phyloP scores from a whole-genome alignment of 2,329 filamentous ascomycete genomes.

The Thelonectria rubi region DNA sequence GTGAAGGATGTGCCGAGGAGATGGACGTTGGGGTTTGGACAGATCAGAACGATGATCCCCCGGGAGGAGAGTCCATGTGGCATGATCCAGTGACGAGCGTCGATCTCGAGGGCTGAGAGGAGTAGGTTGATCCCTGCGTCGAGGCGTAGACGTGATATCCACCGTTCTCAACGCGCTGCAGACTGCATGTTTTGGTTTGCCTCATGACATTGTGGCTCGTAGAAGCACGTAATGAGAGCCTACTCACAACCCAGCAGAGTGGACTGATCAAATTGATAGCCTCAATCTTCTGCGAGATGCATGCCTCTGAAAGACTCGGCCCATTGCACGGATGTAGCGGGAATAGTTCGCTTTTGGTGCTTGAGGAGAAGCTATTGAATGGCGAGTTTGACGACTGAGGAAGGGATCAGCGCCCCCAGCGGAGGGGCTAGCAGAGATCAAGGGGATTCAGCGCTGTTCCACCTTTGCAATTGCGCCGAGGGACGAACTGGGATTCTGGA shows the following conservation, averaged over 20 bases:
- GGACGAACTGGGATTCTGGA: slow-evolving; percentile 2
- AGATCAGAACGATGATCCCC: slow-evolving; percentile 5
- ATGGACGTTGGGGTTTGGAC: background rate
- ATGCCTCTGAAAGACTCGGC: background rate
- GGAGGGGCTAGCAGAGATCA: background rate
- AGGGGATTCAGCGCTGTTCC: background rate
- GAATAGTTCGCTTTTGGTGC: background rate
- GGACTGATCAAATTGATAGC: background rate
- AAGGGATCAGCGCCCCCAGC: slow-evolving; percentile 9
- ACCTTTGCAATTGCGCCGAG: slow-evolving; percentile 4
- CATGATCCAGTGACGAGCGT: background rate
- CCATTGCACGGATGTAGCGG: background rate
- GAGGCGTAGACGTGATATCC: background rate
- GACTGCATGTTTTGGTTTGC: background rate
- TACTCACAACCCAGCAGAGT: background rate
- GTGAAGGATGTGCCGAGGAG: background rate
- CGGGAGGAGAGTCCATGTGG: background rate
- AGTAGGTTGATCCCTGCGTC: slow-evolving; percentile 1
- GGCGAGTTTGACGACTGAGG: background rate
- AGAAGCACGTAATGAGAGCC: background rate
- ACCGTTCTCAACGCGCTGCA: background rate
- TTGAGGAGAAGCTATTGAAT: background rate
- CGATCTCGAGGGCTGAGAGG: slow-evolving; percentile 2
- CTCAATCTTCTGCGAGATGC: background rate
- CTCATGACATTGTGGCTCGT: background rate